Evolutionary conservation across 1,284 basidiomycete genomes (phyloP), one percentile per base, ranked within the genome.

Genomic region (Pseudozyma sp.): DNA sequence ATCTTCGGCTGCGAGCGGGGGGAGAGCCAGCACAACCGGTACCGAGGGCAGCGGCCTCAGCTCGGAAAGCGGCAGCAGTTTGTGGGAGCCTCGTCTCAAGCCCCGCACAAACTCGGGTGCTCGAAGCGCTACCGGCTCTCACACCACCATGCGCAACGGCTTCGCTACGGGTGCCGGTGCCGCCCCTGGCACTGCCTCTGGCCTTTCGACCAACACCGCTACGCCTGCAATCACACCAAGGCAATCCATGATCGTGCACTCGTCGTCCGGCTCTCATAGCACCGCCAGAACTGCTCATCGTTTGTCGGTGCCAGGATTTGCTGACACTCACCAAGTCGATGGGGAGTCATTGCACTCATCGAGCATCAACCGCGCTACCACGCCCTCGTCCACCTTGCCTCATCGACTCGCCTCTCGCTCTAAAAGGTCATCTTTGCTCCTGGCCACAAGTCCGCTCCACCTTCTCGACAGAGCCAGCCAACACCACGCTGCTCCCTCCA

Each of bases 21-120:
- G 69, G 6, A 63, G 37, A 31, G 59, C 65, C 13, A 70, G 72
- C 59, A 63, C 52, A 7, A 47, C 70, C 3, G 76, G 73, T 17
- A 78, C 76, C 16, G 75, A 75, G 30, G 66, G 76, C 62, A 78
- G 73, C 51, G 50, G 47, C 29, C 39, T 65, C 31, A 77, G 75
- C 51, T 66, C 65, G 0, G 77, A 66, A 19, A 75, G 75, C 50
- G 54, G 51, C 57, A 59, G 61, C 45, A 74, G 64, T 35, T 50
- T 78, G 24, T 78, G 76, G 73, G 76, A 78, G 52, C 76, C 73
- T n/a, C 42, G 67, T 30, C 46, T 70, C 51, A 72, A 71, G 58
- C 55, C 50, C 6, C 47, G 56, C 6, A 46, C 69, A 48, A 54
- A 64, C 51, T 67, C 67, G 37, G 50, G 45, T 30, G 44, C 51